Conservation (phyloP, 192 early-diverging fungal species). For the Piromyces finnis region DNA sequence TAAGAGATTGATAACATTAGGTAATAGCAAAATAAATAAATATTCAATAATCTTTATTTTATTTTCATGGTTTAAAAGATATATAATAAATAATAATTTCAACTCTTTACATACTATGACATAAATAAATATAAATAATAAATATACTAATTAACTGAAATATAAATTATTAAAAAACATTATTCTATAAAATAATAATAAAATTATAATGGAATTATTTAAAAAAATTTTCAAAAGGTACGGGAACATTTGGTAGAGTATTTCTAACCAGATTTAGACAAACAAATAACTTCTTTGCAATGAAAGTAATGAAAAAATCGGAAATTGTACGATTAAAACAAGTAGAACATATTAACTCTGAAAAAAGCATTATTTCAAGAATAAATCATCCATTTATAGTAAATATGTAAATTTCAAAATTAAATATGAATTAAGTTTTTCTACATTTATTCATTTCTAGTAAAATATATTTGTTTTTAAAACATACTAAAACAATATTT, state of each 20-base stretch:
- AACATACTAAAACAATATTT: too few relatives aligned
- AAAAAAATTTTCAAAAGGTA: conserved; percentile 41
- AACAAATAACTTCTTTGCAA: conserved; percentile 56
- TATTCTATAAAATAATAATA: too few relatives aligned
- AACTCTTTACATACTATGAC: too few relatives aligned
- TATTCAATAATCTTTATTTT: too few relatives aligned
- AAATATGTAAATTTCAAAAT: conserved; percentile 60
- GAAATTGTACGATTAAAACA: conserved; percentile 71
- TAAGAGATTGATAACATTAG: not conserved
- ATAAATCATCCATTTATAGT: conserved; percentile 70
- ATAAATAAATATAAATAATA: too few relatives aligned
- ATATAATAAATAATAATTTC: too few relatives aligned
- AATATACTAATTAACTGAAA: too few relatives aligned
- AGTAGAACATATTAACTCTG: conserved; percentile 72
- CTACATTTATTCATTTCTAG: too few relatives aligned
- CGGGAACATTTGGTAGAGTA: conserved; percentile 92
- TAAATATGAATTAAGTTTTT: too few relatives aligned
- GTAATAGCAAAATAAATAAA: not conserved
- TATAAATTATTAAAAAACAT: too few relatives aligned
- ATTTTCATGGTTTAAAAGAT: too few relatives aligned
- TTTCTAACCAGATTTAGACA: conserved; percentile 62
- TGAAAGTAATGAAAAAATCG: conserved; percentile 70
- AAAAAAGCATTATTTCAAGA: conserved; percentile 55
- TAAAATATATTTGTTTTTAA: conserved; percentile 74
- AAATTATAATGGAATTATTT: too few relatives aligned